Evolutionary conservation across 2,329 filamentous ascomycete genomes (phyloP), one percentile per base, ranked within the genome.

Genomic region (Fulvia fulva): DNA sequence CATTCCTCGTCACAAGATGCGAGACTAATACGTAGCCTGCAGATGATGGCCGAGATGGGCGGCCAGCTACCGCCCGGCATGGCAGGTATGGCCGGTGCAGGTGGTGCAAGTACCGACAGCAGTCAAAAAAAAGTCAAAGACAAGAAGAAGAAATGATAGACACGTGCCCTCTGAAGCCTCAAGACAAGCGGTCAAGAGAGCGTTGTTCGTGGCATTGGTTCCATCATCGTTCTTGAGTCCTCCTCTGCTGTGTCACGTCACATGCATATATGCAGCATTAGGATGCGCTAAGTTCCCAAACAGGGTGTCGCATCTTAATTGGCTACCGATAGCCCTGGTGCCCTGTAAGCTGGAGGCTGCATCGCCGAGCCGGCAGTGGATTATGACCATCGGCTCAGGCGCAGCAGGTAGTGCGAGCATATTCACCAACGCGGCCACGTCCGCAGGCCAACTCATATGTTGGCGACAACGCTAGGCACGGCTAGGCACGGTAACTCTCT

Each of bases 41-140:
- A 41, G 37, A 96, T 97, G 81, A 96, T 97, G 92, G 87, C 86
- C 70, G 91, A 95, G 78, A 96, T 97, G 90, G 65, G 69, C 7
- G 70, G 70, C 12, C 68, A 71, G 58, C 55, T 70, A 55, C 66
- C 68, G 57, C 61, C 65, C 14, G 68, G 69, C 21, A 65, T 71
- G 66, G 65, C 60, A 52, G 64, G 65, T 11, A 70, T 74, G 59
- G 65, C 69, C 54, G 63, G 14, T n/a, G 37, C 37, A 41, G 62
- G 60, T 26, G 64, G 63, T 51, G 66, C 61, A 34, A 56, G 51
- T 25, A 59, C 58, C 16, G 53, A 16, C 60, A 61, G 51, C 53
- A 55, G 44, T 25, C 62, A 65, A 57, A 70, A 70, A 62, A 71
- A 70, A 61, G 65, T 66, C 53, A 71, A 69, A 58, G 67, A 63